Base-by-base conservation (phyloP, 352 stramenopile species). In the Globisporangium yorkense region DNA sequence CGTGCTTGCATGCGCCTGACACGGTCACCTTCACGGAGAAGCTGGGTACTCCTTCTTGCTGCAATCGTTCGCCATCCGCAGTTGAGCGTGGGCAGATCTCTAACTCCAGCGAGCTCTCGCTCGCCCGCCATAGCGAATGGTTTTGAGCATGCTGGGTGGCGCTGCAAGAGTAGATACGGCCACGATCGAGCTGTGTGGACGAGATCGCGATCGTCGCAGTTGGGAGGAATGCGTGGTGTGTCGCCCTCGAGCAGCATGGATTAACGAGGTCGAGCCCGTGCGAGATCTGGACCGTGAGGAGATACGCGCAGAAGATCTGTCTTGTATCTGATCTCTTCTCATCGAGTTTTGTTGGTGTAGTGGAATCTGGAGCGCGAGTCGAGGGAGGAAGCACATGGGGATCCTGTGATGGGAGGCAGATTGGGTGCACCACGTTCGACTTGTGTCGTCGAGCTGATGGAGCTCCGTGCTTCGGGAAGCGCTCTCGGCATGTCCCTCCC, bases 71-170 rank as follows among this genome's bases (percentile, higher is more conserved):
- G 18, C 13, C 18, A 20, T 13, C 18, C 3, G 35, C 16, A 41
- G 50, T 5, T 43, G 31, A 39, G 31, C 43, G 45, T 6, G 1
- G 12, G 21, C 5, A 27, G 15, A 46, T 65, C 10, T 20, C 48
- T 58, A 70, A 62, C 20, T 54, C 52, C 16, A 77, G 45, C 8
- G 57, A 49, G 16, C 66, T 54, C 12, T 60, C 57, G 12, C 54
- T 69, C 31, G 29, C 18, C 29, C 66, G 71, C 70, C 70, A 77
- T 2, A 70, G 59, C 20, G 63, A 67, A 53, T 77, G 67, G 45
- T 74, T 77, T 20, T 51, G 67, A 20, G 57, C 67, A 20, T 77
- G 70, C 24, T 70, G 63, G 18, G 53, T 54, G 10, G 70, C 70
- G 9, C 44, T 59, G 24, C 29, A 67, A 2, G 63, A 60, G 15